These are phyloP conservation scores for Babesia caballi DNA, from an alignment of 169 alveolate genomes.

Conservation along the genomic window DNA sequence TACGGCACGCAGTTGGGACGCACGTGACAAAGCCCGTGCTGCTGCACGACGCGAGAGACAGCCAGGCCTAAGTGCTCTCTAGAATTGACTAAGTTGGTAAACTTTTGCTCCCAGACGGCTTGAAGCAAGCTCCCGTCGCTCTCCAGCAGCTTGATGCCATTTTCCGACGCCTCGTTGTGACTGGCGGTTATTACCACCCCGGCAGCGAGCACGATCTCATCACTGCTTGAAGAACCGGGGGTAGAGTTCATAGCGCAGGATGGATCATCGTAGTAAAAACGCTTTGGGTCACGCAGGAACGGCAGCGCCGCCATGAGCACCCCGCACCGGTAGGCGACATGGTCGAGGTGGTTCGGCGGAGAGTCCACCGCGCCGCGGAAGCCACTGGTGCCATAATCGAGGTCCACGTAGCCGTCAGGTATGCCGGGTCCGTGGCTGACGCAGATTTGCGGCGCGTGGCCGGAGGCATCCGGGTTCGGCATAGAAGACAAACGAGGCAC, in stretches of 20 bases:
- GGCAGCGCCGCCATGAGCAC: constrained; percentile 44
- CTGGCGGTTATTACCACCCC: constrained; percentile 74
- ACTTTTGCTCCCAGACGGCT: constrained; percentile 61
- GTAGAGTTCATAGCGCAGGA: no score
- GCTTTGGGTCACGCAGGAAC: constrained; percentile 6
- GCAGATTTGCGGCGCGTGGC: no score
- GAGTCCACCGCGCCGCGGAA: constrained; percentile 30
- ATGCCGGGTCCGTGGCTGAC: constrained; percentile 31
- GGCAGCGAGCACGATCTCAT: neutral
- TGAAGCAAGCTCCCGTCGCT: constrained; percentile 61
- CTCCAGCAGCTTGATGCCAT: constrained; percentile 71
- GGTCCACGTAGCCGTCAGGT: constrained; percentile 39
- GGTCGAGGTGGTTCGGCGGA: constrained; percentile 50
- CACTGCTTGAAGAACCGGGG: neutral
- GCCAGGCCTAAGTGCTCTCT: neutral
- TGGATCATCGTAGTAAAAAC: neutral
- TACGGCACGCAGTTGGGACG: neutral
- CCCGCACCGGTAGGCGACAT: constrained; percentile 59
- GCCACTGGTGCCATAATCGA: constrained; percentile 52
- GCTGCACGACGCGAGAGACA: neutral
- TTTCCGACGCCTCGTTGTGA: constrained; percentile 68
- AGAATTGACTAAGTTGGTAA: constrained; percentile 61
- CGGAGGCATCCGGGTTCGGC: no score
- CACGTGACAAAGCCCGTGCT: neutral
- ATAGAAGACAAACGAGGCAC: no score